Percentiles rank a stretch among this genome's conserved stretches.
These are phyloP conservation scores for Exophiala sp. DNA, from an alignment of 2,329 filamentous ascomycete species.

Conservation along the genomic window DNA sequence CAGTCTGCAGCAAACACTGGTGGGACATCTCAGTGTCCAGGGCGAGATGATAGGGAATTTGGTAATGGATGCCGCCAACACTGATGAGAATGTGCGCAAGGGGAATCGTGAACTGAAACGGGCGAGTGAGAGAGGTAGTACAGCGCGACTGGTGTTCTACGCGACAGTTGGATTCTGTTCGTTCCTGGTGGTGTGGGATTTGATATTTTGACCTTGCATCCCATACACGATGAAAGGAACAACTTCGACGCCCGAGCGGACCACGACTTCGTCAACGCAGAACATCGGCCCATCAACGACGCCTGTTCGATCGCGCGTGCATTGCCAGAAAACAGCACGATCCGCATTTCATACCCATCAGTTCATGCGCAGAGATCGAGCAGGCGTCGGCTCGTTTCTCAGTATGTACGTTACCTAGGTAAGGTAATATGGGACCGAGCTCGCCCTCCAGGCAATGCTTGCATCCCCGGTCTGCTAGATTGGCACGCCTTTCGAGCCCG, in stretches of 20 bases:
- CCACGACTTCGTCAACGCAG: too few relatives aligned
- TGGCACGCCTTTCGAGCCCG: background rate
- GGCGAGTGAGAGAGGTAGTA: slow-evolving; percentile 65
- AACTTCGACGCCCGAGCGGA: too few relatives aligned
- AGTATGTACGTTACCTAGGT: too few relatives aligned
- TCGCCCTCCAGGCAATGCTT: background rate
- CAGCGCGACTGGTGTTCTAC: slow-evolving; percentile 72
- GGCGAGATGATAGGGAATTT: slow-evolving; percentile 84
- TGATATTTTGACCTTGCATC: slow-evolving; percentile 50
- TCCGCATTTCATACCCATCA: too few relatives aligned
- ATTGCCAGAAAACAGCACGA: too few relatives aligned
- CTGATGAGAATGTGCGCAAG: slow-evolving; percentile 76
- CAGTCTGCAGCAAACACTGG: slow-evolving; percentile 82
- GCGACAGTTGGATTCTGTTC: slow-evolving; percentile 69
- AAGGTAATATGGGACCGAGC: too few relatives aligned
- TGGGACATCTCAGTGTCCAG: slow-evolving; percentile 77
- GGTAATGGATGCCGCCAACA: slow-evolving; percentile 73
- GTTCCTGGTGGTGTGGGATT: slow-evolving; percentile 71
- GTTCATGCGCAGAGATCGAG: too few relatives aligned
- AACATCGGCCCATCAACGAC: too few relatives aligned
- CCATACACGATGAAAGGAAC: background rate
- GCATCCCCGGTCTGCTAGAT: background rate
- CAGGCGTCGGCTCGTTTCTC: too few relatives aligned
- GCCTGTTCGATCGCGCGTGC: too few relatives aligned
- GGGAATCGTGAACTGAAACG: slow-evolving; percentile 89